These are phyloP conservation scores for Incumbomyces lentus DNA, from an alignment of 2,329 filamentous ascomycete genomes.

Conservation along the genomic window DNA sequence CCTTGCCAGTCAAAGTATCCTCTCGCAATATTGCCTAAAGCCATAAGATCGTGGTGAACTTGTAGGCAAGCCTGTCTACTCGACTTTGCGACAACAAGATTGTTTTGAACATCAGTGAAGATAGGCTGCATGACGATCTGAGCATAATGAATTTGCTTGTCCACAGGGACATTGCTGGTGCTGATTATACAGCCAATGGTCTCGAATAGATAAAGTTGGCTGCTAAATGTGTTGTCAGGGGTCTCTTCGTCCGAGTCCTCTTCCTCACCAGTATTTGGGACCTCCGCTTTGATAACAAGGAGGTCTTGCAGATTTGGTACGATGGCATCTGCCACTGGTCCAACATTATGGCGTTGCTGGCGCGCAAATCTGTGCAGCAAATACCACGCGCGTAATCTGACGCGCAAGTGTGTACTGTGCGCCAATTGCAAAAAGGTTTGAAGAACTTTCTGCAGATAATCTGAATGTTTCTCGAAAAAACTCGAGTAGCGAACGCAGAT, in stretches of 20 bases:
- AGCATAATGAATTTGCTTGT: conserved; percentile 79
- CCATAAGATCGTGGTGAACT: conserved; percentile 94
- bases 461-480: conserved; percentile 78
- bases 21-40: conserved; percentile 79
- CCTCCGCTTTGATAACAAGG: conserved; percentile 79
- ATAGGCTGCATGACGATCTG: conserved; percentile 82
- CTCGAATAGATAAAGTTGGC: conserved; percentile 88
- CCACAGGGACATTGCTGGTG: conserved; percentile 60
- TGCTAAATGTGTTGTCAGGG: conserved; percentile 80
- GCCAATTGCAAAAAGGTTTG: conserved; percentile 86
- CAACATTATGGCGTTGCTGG: conserved; percentile 71
- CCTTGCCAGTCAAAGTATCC: conserved; percentile 74
- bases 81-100: conserved; percentile 63
- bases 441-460: conserved; percentile 73
- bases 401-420: conserved; percentile 76
- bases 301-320: conserved; percentile 85
- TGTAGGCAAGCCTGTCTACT: conserved; percentile 77
- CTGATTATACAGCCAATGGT: conserved; percentile 89
- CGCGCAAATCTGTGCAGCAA: conserved; percentile 89
- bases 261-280: conserved; percentile 65
- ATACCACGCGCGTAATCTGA: conserved; percentile 91
- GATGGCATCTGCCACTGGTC: conserved; percentile 80
- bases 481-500: conserved; percentile 88
- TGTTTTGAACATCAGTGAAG: conserved; percentile 76
- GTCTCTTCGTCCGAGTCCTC: conserved; percentile 89